Evolutionary conservation across 2,329 filamentous ascomycete species (phyloP).

Genomic region (Curvularia sp.): DNA sequence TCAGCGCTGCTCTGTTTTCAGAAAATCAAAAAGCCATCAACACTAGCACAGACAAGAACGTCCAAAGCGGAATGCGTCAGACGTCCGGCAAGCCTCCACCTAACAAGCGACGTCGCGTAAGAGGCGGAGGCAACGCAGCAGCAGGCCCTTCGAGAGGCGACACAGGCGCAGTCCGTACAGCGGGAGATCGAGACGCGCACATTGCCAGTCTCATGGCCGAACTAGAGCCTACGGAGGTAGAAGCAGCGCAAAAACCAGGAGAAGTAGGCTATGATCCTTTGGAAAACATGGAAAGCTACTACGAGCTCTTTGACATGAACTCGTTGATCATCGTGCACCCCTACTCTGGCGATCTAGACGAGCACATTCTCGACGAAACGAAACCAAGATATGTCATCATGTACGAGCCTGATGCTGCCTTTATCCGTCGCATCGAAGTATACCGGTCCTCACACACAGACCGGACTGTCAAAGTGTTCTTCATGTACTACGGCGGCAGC

Average conservation of each 20-base stretch:
- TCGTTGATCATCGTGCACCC: constrained; percentile 89
- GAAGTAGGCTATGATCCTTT: constrained; percentile 80
- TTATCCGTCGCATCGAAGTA: constrained; percentile 92
- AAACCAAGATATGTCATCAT: constrained; percentile 96
- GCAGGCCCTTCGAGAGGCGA: constrained; percentile 68
- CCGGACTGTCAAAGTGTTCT: constrained; percentile 89
- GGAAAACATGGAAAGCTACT: constrained; percentile 91
- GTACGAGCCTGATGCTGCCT: constrained; percentile 95
- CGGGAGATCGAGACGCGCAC: constrained; percentile 82
- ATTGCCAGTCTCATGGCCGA: constrained; percentile 83
- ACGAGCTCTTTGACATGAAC: constrained; percentile 88
- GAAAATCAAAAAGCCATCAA: constrained; percentile 81
- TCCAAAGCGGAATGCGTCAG: constrained; percentile 52
- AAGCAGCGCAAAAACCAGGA: constrained; percentile 72
- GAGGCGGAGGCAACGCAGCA: constrained; percentile 74
- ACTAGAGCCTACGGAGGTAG: constrained; percentile 79
- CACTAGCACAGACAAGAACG: constrained; percentile 66
- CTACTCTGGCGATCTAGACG: constrained; percentile 94
- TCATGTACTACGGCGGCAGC: constrained; percentile 93
- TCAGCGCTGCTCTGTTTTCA: constrained; percentile 78
- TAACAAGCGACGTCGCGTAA: constrained; percentile 84
- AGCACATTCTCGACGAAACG: constrained; percentile 93
- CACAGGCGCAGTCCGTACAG: constrained; percentile 74
- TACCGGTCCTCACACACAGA: constrained; percentile 94
- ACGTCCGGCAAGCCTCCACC: constrained; percentile 70